Percentiles rank a stretch among this genome's conserved stretches.
phyloP scores from a whole-genome alignment of 768 basidiomycete genomes.

The Suillus americanus region DNA sequence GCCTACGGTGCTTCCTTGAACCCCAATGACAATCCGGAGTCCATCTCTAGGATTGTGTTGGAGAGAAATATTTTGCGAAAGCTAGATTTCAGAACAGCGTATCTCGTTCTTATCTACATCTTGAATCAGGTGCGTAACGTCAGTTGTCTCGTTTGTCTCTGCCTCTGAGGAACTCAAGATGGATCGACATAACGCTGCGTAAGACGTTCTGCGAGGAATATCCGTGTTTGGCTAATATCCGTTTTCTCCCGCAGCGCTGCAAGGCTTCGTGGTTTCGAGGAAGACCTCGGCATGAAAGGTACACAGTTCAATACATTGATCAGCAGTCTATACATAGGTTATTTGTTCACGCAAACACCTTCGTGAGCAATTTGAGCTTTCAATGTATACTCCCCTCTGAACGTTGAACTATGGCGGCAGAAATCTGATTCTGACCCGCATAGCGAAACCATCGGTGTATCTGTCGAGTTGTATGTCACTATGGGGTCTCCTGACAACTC shows the following conservation, averaged over 20 bases:
- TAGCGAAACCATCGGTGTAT: constrained; percentile 63
- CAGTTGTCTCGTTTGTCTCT: not conserved
- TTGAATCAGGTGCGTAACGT: constrained; percentile 39
- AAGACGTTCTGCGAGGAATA: constrained; percentile 15
- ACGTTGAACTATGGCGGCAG: constrained; percentile 29
- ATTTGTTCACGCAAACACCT: constrained; percentile 72
- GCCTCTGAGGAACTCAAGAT: constrained; percentile 35
- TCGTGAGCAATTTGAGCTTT: constrained; percentile 40
- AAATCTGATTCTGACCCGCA: constrained; percentile 65
- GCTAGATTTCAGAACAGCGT: constrained; percentile 41
- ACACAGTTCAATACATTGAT: constrained; percentile 64
- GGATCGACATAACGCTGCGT: constrained; percentile 67
- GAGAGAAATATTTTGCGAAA: constrained; percentile 42
- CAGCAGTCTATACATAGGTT: constrained; percentile 64
- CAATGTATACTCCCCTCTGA: not conserved
- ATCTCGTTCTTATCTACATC: constrained; percentile 43
- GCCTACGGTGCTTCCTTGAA: not conserved
- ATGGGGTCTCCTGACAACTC: constrained; percentile 60
- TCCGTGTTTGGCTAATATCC: not conserved
- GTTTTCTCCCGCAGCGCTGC: constrained; percentile 48
- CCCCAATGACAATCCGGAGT: not conserved
- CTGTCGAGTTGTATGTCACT: constrained; percentile 61
- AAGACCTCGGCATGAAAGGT: constrained; percentile 51
- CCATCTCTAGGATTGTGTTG: constrained; percentile 26
- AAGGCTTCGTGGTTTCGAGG: constrained; percentile 59